Percentiles rank a stretch among this genome's conserved stretches.
phyloP scores from a whole-genome alignment of 2,329 filamentous ascomycete species.

The Epichloe sylvatica region DNA sequence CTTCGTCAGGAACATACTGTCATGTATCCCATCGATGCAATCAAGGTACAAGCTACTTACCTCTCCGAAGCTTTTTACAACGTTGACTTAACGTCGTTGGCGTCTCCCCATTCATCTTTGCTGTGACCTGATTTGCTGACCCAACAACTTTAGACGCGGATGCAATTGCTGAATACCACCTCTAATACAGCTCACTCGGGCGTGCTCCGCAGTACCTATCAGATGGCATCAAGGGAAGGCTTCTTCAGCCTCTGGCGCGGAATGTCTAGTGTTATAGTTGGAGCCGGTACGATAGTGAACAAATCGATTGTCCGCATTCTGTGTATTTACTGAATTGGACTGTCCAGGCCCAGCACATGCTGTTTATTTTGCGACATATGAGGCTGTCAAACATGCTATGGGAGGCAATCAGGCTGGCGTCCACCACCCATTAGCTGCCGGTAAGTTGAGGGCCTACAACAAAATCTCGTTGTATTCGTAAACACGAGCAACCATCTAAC shows the following conservation, averaged over 20 bases:
- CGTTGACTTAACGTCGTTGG: not conserved
- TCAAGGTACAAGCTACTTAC: constrained; percentile 55
- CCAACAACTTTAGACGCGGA: constrained; percentile 59
- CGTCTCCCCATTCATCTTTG: not conserved
- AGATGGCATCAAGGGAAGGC: constrained; percentile 82
- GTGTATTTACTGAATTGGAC: not conserved
- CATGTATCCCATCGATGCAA: constrained; percentile 96
- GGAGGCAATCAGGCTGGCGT: constrained; percentile 78
- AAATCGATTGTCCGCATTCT: not conserved
- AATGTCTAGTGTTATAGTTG: constrained; percentile 89
- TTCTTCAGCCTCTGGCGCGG: constrained; percentile 89
- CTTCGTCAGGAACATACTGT: constrained; percentile 75
- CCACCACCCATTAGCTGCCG: constrained; percentile 86
- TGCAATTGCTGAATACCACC: constrained; percentile 87
- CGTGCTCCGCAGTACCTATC: constrained; percentile 81
- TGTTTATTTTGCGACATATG: constrained; percentile 96
- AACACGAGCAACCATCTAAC: constrained; percentile 1
- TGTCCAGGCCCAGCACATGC: constrained; percentile 81
- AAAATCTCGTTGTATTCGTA: not conserved
- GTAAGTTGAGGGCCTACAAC: constrained; percentile 33
- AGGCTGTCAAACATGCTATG: constrained; percentile 90
- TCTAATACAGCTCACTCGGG: constrained; percentile 73
- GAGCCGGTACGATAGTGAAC: constrained; percentile 55
- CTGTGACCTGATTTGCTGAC: constrained; percentile 8
- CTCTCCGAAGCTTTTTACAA: not conserved